Evolutionary conservation across 768 basidiomycete species (phyloP), one percentile per base, ranked within the genome.

Genomic region (Termitomyces sp.): DNA sequence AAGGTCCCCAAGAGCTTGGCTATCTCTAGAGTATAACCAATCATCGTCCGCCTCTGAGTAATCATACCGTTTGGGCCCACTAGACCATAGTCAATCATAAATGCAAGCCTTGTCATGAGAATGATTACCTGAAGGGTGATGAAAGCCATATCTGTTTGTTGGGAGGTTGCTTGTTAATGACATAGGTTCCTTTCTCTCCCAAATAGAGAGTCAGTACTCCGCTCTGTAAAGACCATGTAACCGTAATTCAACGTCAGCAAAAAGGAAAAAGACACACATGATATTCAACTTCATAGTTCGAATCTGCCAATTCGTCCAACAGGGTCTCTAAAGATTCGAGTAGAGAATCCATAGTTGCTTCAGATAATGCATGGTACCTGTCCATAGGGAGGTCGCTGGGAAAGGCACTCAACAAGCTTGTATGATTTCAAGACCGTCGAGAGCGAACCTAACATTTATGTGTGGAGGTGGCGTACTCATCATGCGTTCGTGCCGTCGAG

Each of bases 81-180:
- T 96, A 68, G 38, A 22, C 36, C 42, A 38, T 44, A 56, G 45
- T 50, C 15, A 54, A 32, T 35, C 15, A 60, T 8, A 46, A 24
- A 32, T 24, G 9, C 11, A 35, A 45, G 20, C n/a, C 1, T 42
- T n/a, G 38, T 40, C 44, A 44, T 60, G 49, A 18, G 38, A 56
- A 40, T 39, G 70, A 78, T 42, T 65, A 94, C 94, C 92, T 93
- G 65, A 85, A 71, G 0, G 95, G 95, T 9, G 91, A 94, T 4
- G 93, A 95, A 20, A 97, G 79, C 95, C 95, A 97, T 66, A 97
- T 96, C 71, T 97, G 95, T 76, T 94, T 94, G 72, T 97, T 97
- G 7, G 95, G 95, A 12, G 95, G 95, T 71, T 97, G 95, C 79
- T 96, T 97, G 76, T 97, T 97, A 75, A 97, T 89, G 33, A 96